Conservation (phyloP, 1,139 yeast genomes). For the Diutina sp. region DNA sequence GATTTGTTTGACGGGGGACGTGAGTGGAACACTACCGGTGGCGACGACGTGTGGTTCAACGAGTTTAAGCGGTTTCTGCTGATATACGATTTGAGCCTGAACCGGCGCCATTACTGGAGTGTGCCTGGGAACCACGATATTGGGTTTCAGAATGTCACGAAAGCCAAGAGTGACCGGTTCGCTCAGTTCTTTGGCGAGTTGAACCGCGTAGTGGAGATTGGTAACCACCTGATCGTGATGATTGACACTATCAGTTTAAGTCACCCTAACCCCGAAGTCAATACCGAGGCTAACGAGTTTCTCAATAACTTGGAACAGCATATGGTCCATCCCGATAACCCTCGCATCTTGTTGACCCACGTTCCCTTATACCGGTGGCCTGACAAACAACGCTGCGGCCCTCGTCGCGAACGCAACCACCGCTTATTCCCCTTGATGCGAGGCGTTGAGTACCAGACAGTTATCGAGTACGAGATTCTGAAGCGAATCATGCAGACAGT, state of each 20-base stretch:
- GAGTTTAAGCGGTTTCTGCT: conserved; percentile 58
- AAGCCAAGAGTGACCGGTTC: conserved; percentile 48
- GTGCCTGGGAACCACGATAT: conserved; percentile 95
- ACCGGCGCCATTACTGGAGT: conserved; percentile 39
- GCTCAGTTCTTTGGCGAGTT: conserved; percentile 61
- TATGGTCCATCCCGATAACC: conserved; percentile 24
- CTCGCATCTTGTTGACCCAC: conserved; percentile 64
- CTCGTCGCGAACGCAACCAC: conserved; percentile 42
- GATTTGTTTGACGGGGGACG: conserved; percentile 94
- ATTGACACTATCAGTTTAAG: conserved; percentile 77
- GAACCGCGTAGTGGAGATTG: conserved; percentile 39
- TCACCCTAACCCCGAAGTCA: conserved; percentile 16
- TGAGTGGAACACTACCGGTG: conserved; percentile 43
- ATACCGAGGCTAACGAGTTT: conserved; percentile 14
- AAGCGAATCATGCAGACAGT: conserved; percentile 34
- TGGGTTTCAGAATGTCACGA: conserved; percentile 66
- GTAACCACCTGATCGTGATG: conserved; percentile 67
- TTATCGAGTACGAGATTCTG: conserved; percentile 45
- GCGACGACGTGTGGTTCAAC: conserved; percentile 49
- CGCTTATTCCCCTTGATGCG: conserved; percentile 50
- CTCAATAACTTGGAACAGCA: conserved; percentile 7
- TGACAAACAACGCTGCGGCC: conserved; percentile 47
- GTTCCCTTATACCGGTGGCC: conserved; percentile 63
- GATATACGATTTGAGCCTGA: conserved; percentile 42
- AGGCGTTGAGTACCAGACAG: conserved; percentile 76